Evolutionary conservation across 257 asterid species (phyloP).

Genomic region (Solanum medicagineum): DNA sequence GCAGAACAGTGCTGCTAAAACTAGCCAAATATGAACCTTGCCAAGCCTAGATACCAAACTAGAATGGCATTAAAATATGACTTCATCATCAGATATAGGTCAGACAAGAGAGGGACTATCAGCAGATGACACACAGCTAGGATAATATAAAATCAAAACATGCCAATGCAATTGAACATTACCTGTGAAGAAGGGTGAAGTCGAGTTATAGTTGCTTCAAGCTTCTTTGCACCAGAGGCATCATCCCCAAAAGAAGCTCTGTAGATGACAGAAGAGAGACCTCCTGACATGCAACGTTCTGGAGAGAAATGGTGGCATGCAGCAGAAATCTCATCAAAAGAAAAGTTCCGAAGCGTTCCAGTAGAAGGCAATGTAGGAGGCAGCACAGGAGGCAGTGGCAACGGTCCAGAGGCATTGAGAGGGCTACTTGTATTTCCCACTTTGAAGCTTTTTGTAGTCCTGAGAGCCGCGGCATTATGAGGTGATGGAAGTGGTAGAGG

Average conservation of each 20-base stretch:
- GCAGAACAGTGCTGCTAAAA: background rate
- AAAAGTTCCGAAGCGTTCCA: slow-evolving; percentile 45
- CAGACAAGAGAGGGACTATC: background rate
- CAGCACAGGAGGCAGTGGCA: slow-evolving; percentile 66
- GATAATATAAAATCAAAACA: background rate
- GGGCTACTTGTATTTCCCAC: slow-evolving; percentile 47
- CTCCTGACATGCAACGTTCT: slow-evolving; percentile 75
- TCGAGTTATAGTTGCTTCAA: slow-evolving; percentile 74
- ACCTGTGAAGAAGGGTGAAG: slow-evolving; percentile 80
- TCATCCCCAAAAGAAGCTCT: slow-evolving; percentile 76
- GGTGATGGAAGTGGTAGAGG: slow-evolving; percentile 95
- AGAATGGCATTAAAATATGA: background rate
- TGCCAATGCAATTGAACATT: background rate
- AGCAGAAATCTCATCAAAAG: slow-evolving; percentile 66
- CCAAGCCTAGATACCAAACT: background rate
- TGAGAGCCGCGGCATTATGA: slow-evolving; percentile 30
- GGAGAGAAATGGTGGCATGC: slow-evolving; percentile 94
- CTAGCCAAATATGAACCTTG: background rate
- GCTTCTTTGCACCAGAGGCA: slow-evolving; percentile 41
- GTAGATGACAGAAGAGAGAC: slow-evolving; percentile 75
- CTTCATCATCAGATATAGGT: background rate
- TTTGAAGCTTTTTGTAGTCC: slow-evolving; percentile 56
- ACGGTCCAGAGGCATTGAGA: slow-evolving; percentile 71
- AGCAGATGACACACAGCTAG: background rate
- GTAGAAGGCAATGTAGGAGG: slow-evolving; percentile 34